phyloP scores from a whole-genome alignment of 2,329 filamentous ascomycete species.

The Aspergillus phoenicis region DNA sequence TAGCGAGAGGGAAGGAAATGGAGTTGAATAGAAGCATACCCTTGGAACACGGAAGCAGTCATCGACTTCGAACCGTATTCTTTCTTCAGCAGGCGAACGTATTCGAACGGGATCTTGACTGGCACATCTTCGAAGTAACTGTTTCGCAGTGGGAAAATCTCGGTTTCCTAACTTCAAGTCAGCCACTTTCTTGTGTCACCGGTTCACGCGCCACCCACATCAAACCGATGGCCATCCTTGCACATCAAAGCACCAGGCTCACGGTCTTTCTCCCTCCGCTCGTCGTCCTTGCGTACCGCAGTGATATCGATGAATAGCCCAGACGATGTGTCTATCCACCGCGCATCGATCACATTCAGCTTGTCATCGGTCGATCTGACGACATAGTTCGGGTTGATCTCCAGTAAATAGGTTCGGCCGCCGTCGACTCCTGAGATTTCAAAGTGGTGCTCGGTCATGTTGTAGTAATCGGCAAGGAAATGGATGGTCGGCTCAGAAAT shows the following conservation, averaged over 20 bases:
- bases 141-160: slow-evolving; percentile 61
- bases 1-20: no score
- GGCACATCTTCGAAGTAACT: slow-evolving; percentile 57
- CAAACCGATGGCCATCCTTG: slow-evolving; percentile 61
- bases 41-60: slow-evolving; percentile 49
- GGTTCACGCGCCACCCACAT: slow-evolving; percentile 30
- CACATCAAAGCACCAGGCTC: slow-evolving; percentile 52
- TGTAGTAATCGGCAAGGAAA: slow-evolving; percentile 62
- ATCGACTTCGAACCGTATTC: slow-evolving; percentile 58
- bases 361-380: slow-evolving; percentile 50
- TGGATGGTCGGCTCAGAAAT: slow-evolving; percentile 57
- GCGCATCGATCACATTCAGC: slow-evolving; percentile 61
- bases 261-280: slow-evolving; percentile 39
- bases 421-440: slow-evolving; percentile 39
- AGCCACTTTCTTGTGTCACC: slow-evolving; percentile 4
- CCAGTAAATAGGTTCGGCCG: slow-evolving; percentile 55
- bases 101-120: slow-evolving; percentile 60
- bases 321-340: slow-evolving; percentile 63
- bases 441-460: slow-evolving; percentile 62
- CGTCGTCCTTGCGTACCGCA: slow-evolving; percentile 53
- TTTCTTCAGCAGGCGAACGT: slow-evolving; percentile 55
- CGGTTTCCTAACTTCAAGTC: slow-evolving; percentile 39
- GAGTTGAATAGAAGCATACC: slow-evolving; percentile 28
- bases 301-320: slow-evolving; percentile 66
- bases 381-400: slow-evolving; percentile 60